Base-by-base conservation (phyloP, 2,329 filamentous ascomycete genomes). In the Cercospora sp. region DNA sequence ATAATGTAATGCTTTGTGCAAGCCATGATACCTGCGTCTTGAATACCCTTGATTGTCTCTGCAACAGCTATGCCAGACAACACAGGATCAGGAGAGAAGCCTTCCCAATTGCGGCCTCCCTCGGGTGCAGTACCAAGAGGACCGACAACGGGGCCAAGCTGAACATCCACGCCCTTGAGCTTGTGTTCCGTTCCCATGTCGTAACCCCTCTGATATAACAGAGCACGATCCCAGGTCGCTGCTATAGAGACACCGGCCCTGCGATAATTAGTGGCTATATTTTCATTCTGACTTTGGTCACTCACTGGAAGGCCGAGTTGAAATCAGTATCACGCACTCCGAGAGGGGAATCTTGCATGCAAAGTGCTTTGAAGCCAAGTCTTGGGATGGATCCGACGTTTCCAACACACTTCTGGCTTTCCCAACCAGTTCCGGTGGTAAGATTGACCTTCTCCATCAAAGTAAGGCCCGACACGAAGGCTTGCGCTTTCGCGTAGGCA, bases 1-100 rank as follows among this genome's bases (percentile, higher is more conserved):
- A 82, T 85, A 65, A 91, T 86, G 72, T 83, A 89, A 77, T 93
- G 91, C 82, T 93, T 93, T 59, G 90, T 89, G 73, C 90, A 92
- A 67, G 93, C 91, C 80, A 96, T 90, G 59, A 94, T 81, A 93
- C 67, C 82, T 79, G 70, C 84, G 72, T 45, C 78, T 73, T 70
- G 69, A 59, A 96, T 94, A 68, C 93, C 93, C 76, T 87, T 86
- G 69, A 96, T 85, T 1, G 90, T 91, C 76, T 91, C 84, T 33
- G 87, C 87, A 73, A 93, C 89, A 65, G 88, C 87, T 70, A 90
- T 83, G 63, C 91, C 93, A 63, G 91, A 89, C 63, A 93, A 83
- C 16, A 90, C 89, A 0, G 92, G 92, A 74, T 95, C 92, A 2
- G 90, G 89, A 4, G 89, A 88, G 80, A 87, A 88, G 5, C 83